A percentile compares a stretch with the other conserved stretches of the same genome.
phyloP scores from a whole-genome alignment of 768 basidiomycete species.

The Boletus subcaerulescens region DNA sequence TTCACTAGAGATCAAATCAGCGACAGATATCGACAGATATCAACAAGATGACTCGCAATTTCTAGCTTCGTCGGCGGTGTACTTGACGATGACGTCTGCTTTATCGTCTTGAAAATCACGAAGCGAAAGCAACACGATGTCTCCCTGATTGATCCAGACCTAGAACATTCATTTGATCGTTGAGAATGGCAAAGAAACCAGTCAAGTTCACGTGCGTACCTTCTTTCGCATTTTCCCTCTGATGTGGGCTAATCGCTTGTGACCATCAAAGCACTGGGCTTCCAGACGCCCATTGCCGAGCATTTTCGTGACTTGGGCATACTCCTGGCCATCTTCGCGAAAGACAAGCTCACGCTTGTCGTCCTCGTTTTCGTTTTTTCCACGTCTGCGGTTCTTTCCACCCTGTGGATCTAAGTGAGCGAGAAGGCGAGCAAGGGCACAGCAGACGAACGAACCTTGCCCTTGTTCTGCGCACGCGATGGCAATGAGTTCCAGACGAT shows the following conservation, averaged over 20 bases:
- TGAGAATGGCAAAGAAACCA: neutral
- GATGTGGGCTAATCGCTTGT: constrained; percentile 96
- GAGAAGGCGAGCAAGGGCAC: neutral
- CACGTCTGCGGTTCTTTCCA: constrained; percentile 98
- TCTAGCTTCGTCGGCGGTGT: constrained; percentile 93
- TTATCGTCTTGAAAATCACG: constrained; percentile 99
- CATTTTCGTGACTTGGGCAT: constrained; percentile 98
- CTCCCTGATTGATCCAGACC: constrained; percentile 99
- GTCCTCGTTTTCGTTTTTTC: constrained; percentile 99
- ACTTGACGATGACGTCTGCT: constrained; percentile 99
- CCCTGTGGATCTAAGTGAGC: constrained; percentile 53
- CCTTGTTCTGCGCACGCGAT: constrained; percentile 23
- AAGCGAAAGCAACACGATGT: constrained; percentile 90
- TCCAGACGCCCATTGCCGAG: constrained; percentile 96
- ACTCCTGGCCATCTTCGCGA: constrained; percentile 98
- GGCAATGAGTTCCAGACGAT: neutral
- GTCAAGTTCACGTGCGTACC: constrained; percentile 44
- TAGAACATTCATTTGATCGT: constrained; percentile 28
- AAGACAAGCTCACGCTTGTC: constrained; percentile 99
- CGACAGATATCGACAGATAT: constrained; percentile 1
- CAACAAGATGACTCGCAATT: constrained; percentile 48
- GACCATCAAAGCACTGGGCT: constrained; percentile 96
- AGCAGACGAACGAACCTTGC: constrained; percentile 20
- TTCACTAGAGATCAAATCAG: constrained; percentile 55
- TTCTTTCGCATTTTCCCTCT: constrained; percentile 99